Evolutionary conservation across 2,329 filamentous ascomycete species (phyloP), one percentile per base, ranked within the genome.

Genomic region (Alternaria panax): DNA sequence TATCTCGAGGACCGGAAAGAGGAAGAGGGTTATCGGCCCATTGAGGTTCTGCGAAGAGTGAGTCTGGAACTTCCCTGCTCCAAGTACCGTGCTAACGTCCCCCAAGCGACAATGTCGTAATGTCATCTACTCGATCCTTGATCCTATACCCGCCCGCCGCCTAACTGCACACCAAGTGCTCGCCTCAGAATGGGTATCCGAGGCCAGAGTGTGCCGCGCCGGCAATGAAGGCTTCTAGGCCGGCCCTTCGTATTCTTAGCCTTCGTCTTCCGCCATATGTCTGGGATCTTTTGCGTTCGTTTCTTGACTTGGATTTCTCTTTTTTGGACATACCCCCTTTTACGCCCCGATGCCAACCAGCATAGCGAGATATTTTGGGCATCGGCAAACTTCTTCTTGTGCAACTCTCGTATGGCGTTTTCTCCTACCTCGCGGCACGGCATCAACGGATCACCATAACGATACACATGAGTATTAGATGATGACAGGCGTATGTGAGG

Each of bases 141-240:
- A 99, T 75, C 95, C 95, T 28, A 97, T 97, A 77, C 93, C 95
- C 25, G 87, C 87, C 57, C 90, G 95, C 65, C 92, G 95, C 70
- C 94, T 99, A 76, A 97, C 93, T 28, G 94, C 95, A 59, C 94
- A 93, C 40, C 95, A 99, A 81, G 92, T 98, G 57, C 88, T 99
- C 73, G 97, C 97, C 80, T 98, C 94, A 5, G 95, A 99, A 82
- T 99, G 95, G 95, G 93, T 95, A 68, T 92, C 95, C 69, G 94
- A 97, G 80, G 97, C 98, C 80, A 96, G 93, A 81, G 86, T 98
- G 58, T 99, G 95, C 83, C 95, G 93, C 80, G 94, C 95, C 62
- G 95, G 94, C 68, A 92, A 98, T 80, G 93, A 98, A 84, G 95
- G 95, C 58, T 89, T 96, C 72, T 97, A 86, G 82, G 64, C 50